Evolutionary conservation across 2,329 filamentous ascomycete species (phyloP).

Genomic region (Dactylonectria macrodidyma): DNA sequence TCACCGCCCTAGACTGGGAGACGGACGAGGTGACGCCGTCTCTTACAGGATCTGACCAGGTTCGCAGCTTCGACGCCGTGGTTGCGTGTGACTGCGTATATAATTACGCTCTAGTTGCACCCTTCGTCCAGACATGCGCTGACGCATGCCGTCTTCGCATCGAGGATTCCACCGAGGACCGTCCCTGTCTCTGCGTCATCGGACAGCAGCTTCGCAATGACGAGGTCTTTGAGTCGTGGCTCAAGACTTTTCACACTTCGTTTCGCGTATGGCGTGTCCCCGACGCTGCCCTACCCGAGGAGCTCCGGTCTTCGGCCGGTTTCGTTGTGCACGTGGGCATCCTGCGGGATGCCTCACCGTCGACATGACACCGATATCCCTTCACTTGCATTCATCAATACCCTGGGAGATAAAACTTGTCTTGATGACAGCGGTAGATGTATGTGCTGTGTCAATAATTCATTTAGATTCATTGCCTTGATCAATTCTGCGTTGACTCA

Average conservation of each 20-base stretch:
- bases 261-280: constrained; percentile 86
- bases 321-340: constrained; percentile 88
- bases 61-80: constrained; percentile 76
- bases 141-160: constrained; percentile 77
- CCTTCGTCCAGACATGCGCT: constrained; percentile 85
- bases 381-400: not conserved
- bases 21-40: constrained; percentile 65
- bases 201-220: constrained; percentile 91
- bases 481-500: constrained; percentile 32
- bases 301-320: constrained; percentile 75
- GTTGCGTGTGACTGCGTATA: constrained; percentile 96
- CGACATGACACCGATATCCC: not conserved
- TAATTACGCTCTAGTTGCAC: constrained; percentile 87
- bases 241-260: constrained; percentile 73
- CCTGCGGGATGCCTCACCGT: constrained; percentile 57
- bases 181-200: constrained; percentile 81
- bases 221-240: constrained; percentile 88
- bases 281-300: constrained; percentile 71
- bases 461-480: constrained; percentile 28
- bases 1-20: constrained; percentile 88
- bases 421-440: not conserved
- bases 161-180: constrained; percentile 25
- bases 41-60: constrained; percentile 54
- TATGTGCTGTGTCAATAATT: constrained; percentile 20
- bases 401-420: not conserved